Conservation (phyloP, 176 grass and related monocot species). For the Puya raimondii region DNA sequence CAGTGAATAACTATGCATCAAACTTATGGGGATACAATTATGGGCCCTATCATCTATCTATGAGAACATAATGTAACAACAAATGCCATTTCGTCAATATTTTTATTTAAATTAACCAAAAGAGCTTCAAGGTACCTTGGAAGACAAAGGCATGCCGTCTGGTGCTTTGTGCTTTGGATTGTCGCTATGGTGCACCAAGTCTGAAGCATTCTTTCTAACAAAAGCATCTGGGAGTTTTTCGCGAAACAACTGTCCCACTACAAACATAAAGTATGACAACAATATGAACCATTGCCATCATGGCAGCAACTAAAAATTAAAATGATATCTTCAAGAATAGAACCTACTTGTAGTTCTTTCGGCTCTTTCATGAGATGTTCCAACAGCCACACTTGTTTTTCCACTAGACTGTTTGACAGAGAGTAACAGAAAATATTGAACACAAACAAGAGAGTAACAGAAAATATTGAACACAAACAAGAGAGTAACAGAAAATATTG, state of each 20-base stretch:
- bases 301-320: not conserved
- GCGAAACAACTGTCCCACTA: not conserved
- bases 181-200: slow-evolving; percentile 47
- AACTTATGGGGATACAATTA: not conserved
- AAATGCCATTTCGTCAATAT: too few species aligned
- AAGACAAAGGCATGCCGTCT: slow-evolving; percentile 30
- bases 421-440: slow-evolving; percentile 3
- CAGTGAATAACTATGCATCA: not conserved
- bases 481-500: slow-evolving; percentile 7
- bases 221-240: slow-evolving; percentile 21
- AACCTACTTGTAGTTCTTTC: slow-evolving; percentile 48
- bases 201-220: slow-evolving; percentile 44
- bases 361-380: slow-evolving; percentile 41
- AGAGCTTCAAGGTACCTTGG: slow-evolving; percentile 50
- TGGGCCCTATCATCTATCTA: too few species aligned
- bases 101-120: too few species aligned
- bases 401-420: slow-evolving; percentile 31
- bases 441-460: not conserved
- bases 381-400: slow-evolving; percentile 35
- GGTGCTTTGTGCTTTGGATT: slow-evolving; percentile 32
- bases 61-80: too few species aligned
- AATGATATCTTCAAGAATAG: not conserved
- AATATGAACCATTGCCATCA: not conserved
- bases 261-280: slow-evolving; percentile 6
- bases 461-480: not conserved